Base-by-base conservation (phyloP, 1,284 basidiomycete genomes). In the Cystobasidiaceae sp. region DNA sequence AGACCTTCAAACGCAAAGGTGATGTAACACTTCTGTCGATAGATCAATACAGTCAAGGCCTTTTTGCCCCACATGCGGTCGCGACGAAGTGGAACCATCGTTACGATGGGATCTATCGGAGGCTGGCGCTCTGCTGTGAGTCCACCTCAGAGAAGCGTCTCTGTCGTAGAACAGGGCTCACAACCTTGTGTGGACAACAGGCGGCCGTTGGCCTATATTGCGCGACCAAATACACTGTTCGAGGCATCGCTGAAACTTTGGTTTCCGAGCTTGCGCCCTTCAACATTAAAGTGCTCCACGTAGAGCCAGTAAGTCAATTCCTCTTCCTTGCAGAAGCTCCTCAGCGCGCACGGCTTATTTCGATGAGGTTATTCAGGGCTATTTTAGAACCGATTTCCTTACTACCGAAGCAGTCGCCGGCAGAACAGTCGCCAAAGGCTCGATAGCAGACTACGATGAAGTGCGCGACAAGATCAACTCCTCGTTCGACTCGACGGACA, bases 31-130 rank as follows among this genome's bases (percentile, higher is more conserved):
- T 25, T 46, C 4, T 28, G 23, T 3, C 17, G 25, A n/a, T n/a
- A 51, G 49, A 51, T 51, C 13, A 72, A 71, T 54, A 66, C 70
- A 13, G 70, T 72, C 1, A 62, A 68, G 15, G 71, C 72, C 9
- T 60, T 74, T 30, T 52, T 75, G 3, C 73, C 73, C 15, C 68
- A 68, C n/a, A 67, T 76, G 68, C 68, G 75, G 39, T 65, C 45
- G 9, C 67, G 68, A 19, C 66, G 67, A 50, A 54, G 57, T 2
- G 70, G 73, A 15, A 72, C 67, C 7, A 66, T 75, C 28, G 70
- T 75, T 17, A 66, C 64, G 6, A 28, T 51, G 27, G 49, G 49
- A 8, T 30, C 27, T 33, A 51, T 51, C 32, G 49, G 27, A 15
- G 49, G 49, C 3, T 51, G 30, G 27, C 30, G 19, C 27, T 21